Evolutionary conservation across 306 rosid genomes (phyloP), one percentile per base, ranked within the genome.

Genomic region (Rubus parviflorus): DNA sequence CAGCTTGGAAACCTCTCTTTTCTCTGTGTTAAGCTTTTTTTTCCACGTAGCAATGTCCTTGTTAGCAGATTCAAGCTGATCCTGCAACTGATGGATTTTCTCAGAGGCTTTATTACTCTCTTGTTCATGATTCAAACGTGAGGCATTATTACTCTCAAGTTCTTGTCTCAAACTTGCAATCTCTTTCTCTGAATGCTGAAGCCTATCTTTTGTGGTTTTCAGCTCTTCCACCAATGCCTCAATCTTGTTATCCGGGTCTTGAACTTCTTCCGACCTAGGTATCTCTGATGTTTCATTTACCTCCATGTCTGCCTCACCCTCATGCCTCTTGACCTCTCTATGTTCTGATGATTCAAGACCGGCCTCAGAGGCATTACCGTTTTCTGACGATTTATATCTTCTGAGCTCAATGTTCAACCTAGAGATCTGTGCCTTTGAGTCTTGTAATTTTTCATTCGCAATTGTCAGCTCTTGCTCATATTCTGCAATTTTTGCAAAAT

Each of bases 1-100:
- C 78, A 95, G 90, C 81, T 91, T 89, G 35, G 84, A 81, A 75
- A 82, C 91, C 88, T 92, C 97, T 67, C 89, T 87, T 85, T 86
- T 95, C 85, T 90, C 98, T 45, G 86, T 57, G 69, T 85, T 91
- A 79, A 87, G 85, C 84, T 89, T 96, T 70, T 83, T 49, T 89
- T 88, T 89, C 96, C 91, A 92, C 0, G 80, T 38, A 7, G 89
- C 63, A 38, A 73, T 48, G n/a, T 96, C 99, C 75, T 87, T 92
- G 57, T 79, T 81, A 61, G 91, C 87, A 49, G 47, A 79, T 75
- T 88, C 96, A 75, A 89, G 89, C 80, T 92, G 94, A 56, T 79
- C 88, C 86, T 88, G 88, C 81, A 90, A 79, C 58, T 74, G 80
- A 80, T 67, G 84, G 75, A 87, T 81, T 70, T 82, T 84, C 41